Evolutionary conservation across 2,329 filamentous ascomycete species (phyloP).

Genomic region (Alternaria sp.): DNA sequence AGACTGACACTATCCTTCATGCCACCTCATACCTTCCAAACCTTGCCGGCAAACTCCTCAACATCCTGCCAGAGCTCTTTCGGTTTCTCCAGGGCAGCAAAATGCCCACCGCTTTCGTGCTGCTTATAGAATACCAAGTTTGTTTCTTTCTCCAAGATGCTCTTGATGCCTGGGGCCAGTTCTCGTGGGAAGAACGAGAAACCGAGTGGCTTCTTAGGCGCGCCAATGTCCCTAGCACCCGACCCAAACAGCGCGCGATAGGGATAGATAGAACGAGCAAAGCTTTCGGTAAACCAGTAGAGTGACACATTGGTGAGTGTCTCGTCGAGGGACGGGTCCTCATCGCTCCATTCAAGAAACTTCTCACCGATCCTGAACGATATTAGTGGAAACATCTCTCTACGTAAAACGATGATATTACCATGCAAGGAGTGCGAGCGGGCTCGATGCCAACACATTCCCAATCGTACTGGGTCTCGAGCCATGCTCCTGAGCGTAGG

Average conservation of each 20-base stretch:
- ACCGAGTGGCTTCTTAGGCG: slow-evolving; percentile 50
- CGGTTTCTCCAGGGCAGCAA: slow-evolving; percentile 58
- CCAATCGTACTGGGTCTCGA: slow-evolving; percentile 65
- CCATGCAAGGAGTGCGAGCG: slow-evolving; percentile 65
- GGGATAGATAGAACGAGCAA: slow-evolving; percentile 57
- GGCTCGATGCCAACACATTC: slow-evolving; percentile 60
- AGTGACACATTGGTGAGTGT: slow-evolving; percentile 62
- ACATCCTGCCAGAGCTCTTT: slow-evolving; percentile 53
- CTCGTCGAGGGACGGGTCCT: slow-evolving; percentile 44
- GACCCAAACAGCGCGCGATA: slow-evolving; percentile 50
- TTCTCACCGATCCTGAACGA: slow-evolving; percentile 61
- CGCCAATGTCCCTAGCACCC: not conserved
- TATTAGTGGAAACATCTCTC: not conserved
- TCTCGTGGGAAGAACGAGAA: slow-evolving; percentile 56
- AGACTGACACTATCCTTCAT: not conserved
- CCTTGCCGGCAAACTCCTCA: slow-evolving; percentile 52
- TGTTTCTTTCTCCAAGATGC: slow-evolving; percentile 45
- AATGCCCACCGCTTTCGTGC: slow-evolving; percentile 60
- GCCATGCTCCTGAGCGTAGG: slow-evolving; percentile 61
- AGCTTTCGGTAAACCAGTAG: slow-evolving; percentile 61
- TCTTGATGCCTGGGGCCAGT: slow-evolving; percentile 47
- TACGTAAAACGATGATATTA: slow-evolving; percentile 5
- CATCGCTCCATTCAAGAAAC: slow-evolving; percentile 62
- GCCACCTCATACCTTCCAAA: slow-evolving; percentile 40
- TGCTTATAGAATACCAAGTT: slow-evolving; percentile 48